Base-by-base conservation (phyloP, 148 eudicot genomes). In the Chenopodium berlandieri region DNA sequence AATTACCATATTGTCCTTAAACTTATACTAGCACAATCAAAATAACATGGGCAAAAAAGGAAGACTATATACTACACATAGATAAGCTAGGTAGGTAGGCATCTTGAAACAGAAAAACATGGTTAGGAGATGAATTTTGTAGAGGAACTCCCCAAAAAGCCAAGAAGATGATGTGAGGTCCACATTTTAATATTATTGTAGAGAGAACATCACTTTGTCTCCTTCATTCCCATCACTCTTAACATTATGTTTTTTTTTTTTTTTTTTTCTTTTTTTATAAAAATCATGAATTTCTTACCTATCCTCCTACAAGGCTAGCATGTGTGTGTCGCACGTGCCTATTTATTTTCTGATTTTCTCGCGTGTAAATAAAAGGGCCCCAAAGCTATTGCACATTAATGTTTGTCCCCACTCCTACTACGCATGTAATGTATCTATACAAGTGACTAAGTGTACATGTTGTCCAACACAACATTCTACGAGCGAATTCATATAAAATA, bases 211-310 rank as follows among this genome's bases (percentile, higher is more conserved):
- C 56, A 48, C 54, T 79, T 84, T 84, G 86, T 80, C 86, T 84
- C 86, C 86, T 19, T 76, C 86, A 84, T 75, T 60, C 80, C 77
- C 77, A 56, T 80, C 80, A 80, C 72, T 80, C 77, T 25, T 83
- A 34, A 72, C 72, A 50, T 23, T 46, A 12, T 37, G 25, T 34
- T 22, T 32, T 79, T 40, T 0, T 17, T 23, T 58, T 40, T 71
- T 40, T 0, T 58, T 62, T 56, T 62, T 17, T 48, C 17, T 0
- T 27, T 20, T 66, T 66, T 16, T 20, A 44, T 64, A 22, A 14
- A 22, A 22, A 27, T 68, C 23, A 69, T 62, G 63, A 40, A 66
- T 78, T 62, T 47, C 31, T 79, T 52, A 19, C 37, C 50, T 12
- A 62, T 40, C 52, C 71, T 62, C 70, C 37, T n/a, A 10, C 48